Conservation (phyloP, 306 rosid species). For the Prunus armeniaca region DNA sequence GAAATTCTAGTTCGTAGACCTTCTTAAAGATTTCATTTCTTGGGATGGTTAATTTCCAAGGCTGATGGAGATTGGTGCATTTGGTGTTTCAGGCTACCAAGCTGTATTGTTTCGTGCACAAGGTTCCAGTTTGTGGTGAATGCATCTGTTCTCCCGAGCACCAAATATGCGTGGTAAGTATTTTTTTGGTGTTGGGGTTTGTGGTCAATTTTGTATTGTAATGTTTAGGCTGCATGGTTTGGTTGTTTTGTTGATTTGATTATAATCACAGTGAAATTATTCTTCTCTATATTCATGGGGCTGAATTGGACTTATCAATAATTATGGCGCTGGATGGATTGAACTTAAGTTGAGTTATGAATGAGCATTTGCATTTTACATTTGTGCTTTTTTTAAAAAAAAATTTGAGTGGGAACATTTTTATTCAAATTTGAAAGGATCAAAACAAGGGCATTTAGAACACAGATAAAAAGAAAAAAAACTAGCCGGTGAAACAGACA, state of each 20-base stretch:
- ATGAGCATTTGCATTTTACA: neutral
- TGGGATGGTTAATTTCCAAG: conserved; percentile 1
- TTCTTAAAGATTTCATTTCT: conserved; percentile 7
- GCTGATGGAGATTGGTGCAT: conserved; percentile 1
- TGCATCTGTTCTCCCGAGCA: conserved; percentile 96
- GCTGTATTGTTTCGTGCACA: conserved; percentile 94
- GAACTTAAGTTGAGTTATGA: neutral
- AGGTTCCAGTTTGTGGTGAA: conserved; percentile 99
- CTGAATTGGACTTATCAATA: neutral
- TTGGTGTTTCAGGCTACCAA: conserved; percentile 84
- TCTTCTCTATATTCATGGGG: neutral
- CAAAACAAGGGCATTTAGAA: too few relatives aligned
- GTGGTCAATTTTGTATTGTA: conserved; percentile 6
- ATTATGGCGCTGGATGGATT: neutral
- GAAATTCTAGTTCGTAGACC: neutral
- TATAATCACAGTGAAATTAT: neutral
- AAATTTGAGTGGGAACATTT: too few relatives aligned
- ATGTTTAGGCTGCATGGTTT: conserved; percentile 10
- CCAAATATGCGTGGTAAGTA: conserved; percentile 84
- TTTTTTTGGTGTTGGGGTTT: conserved; percentile 1
- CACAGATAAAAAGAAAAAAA: too few relatives aligned
- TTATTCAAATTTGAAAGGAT: too few relatives aligned
- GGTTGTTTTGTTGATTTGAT: conserved; percentile 9
- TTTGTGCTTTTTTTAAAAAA: too few relatives aligned
- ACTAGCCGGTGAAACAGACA: too few relatives aligned